Evolutionary conservation across 2,329 filamentous ascomycete genomes (phyloP).

Genomic region (Diaporthe batatas): DNA sequence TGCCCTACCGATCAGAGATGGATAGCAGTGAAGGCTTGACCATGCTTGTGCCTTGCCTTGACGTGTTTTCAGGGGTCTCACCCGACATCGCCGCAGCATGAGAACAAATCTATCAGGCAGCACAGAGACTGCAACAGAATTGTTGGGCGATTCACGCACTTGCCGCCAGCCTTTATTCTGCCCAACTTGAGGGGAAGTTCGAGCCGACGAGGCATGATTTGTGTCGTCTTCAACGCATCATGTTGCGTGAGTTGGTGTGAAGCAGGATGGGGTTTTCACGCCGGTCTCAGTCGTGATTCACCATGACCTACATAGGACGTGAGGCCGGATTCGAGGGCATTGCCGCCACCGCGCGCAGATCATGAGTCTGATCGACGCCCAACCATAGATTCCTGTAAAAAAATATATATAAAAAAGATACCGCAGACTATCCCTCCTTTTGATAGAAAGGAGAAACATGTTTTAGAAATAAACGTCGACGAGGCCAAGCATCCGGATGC

Average conservation of each 20-base stretch:
- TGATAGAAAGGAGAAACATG: background rate
- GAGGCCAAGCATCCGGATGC: background rate
- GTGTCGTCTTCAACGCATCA: background rate
- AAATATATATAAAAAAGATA: background rate
- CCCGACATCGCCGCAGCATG: background rate
- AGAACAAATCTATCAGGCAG: background rate
- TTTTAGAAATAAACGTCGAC: conserved; percentile 1
- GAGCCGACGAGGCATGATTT: background rate
- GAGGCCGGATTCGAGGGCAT: no score
- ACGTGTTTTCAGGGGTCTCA: background rate
- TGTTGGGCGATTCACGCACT: no score
- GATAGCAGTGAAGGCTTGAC: background rate
- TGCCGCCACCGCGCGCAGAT: no score
- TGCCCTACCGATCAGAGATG: background rate
- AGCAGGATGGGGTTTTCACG: background rate
- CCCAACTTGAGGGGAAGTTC: background rate
- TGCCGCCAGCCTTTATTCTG: background rate
- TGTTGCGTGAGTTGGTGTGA: no score
- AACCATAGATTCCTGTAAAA: background rate
- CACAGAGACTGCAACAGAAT: no score
- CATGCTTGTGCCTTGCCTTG: background rate
- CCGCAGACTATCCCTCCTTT: background rate
- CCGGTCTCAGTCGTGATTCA: background rate
- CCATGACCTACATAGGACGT: background rate
- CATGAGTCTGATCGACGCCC: background rate